Percentiles rank a stretch among this genome's conserved stretches.
These are phyloP conservation scores for Nigrospora sphaerica DNA, from an alignment of 2,329 filamentous ascomycete species.

Conservation along the genomic window DNA sequence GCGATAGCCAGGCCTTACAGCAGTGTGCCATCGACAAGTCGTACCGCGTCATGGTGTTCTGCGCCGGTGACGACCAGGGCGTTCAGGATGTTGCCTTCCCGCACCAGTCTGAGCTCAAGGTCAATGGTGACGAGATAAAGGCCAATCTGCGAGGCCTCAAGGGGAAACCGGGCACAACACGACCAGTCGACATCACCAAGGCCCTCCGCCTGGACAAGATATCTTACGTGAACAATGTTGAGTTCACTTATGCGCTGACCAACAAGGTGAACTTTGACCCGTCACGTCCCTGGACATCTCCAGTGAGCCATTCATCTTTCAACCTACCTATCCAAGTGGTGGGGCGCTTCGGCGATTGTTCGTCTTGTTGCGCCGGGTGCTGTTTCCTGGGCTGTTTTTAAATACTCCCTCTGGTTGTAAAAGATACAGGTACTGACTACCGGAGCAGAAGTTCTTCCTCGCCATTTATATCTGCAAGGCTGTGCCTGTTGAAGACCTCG, in stretches of 20 bases:
- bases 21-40: slow-evolving; percentile 54
- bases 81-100: slow-evolving; percentile 81
- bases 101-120: slow-evolving; percentile 83
- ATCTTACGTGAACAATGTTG: slow-evolving; percentile 67
- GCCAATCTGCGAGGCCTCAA: slow-evolving; percentile 92
- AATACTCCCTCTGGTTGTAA: not conserved
- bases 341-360: not conserved
- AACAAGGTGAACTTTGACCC: slow-evolving; percentile 56
- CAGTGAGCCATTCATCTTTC: slow-evolving; percentile 17
- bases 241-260: slow-evolving; percentile 89
- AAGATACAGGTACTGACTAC: not conserved
- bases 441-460: slow-evolving; percentile 61
- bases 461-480: slow-evolving; percentile 69
- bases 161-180: slow-evolving; percentile 90
- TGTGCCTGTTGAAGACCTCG: slow-evolving; percentile 64
- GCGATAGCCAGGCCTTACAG: slow-evolving; percentile 44
- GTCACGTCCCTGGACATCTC: slow-evolving; percentile 12
- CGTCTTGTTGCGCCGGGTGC: not conserved
- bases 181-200: slow-evolving; percentile 84
- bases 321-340: slow-evolving; percentile 8
- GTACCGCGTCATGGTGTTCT: slow-evolving; percentile 76
- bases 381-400: not conserved
- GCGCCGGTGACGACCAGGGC: slow-evolving; percentile 57
- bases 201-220: slow-evolving; percentile 61
- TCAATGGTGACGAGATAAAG: slow-evolving; percentile 83